These are phyloP conservation scores for Bipolaris victoriae DNA, from an alignment of 2,329 filamentous ascomycete genomes.

Conservation along the genomic window DNA sequence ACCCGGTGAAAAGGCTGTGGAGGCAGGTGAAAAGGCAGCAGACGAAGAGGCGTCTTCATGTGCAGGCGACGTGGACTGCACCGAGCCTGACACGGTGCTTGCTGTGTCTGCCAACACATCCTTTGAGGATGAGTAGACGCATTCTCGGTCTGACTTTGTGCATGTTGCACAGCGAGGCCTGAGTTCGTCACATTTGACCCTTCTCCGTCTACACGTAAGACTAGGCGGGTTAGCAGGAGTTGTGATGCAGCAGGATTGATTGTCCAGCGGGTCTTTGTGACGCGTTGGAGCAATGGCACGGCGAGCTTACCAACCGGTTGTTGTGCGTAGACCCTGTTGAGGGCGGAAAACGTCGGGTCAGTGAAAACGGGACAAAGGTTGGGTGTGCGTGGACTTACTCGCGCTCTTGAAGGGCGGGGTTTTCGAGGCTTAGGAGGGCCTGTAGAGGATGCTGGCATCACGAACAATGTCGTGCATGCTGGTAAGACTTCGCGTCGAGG, in stretches of 20 bases:
- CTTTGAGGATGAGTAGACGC: constrained; percentile 44
- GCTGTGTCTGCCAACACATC: constrained; percentile 12
- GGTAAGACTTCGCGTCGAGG: constrained; percentile 37
- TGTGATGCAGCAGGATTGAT: not conserved
- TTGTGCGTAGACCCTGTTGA: constrained; percentile 50
- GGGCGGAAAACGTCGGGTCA: constrained; percentile 1
- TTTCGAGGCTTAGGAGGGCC: constrained; percentile 41
- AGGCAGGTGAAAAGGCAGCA: not conserved
- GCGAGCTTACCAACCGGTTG: constrained; percentile 52
- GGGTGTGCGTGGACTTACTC: constrained; percentile 15
- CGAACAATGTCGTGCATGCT: constrained; percentile 30
- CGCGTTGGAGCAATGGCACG: not conserved
- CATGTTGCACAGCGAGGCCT: constrained; percentile 55
- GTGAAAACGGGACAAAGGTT: not conserved
- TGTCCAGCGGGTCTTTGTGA: not conserved
- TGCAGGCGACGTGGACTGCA: constrained; percentile 21
- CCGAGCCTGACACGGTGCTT: constrained; percentile 21
- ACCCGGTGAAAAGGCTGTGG: constrained; percentile 2
- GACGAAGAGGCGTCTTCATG: constrained; percentile 15
- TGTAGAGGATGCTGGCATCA: constrained; percentile 38
- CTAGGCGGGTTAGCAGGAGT: constrained; percentile 32
- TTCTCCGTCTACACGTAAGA: constrained; percentile 54
- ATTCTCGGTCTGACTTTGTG: constrained; percentile 52
- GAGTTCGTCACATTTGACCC: constrained; percentile 60
- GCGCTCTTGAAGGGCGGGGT: constrained; percentile 52